These are phyloP conservation scores for Pyrenochaeta sp. DNA, from an alignment of 2,329 filamentous ascomycete species.

Conservation along the genomic window DNA sequence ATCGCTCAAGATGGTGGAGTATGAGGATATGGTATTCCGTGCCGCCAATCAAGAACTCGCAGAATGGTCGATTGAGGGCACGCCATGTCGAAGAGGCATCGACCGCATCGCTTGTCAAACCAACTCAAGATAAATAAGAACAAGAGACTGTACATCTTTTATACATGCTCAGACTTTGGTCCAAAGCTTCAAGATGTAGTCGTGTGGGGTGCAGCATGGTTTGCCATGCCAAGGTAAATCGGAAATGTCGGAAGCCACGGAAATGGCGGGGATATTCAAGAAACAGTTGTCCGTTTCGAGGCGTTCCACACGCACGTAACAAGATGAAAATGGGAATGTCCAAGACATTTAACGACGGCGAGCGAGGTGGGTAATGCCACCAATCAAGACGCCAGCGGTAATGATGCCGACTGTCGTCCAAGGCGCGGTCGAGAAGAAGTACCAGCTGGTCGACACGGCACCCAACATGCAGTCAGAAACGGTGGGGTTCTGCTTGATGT, in stretches of 20 bases:
- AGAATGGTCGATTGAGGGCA: too few species aligned
- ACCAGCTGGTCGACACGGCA: constrained; percentile 1
- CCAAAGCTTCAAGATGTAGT: too few species aligned
- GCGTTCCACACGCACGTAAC: too few species aligned
- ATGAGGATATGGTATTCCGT: not conserved
- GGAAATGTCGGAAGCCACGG: not conserved
- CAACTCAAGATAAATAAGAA: too few species aligned
- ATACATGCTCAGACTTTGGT: too few species aligned
- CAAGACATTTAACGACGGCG: not conserved
- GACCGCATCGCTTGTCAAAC: too few species aligned
- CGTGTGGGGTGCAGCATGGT: too few species aligned
- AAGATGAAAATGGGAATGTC: not conserved
- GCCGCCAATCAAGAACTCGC: too few species aligned
- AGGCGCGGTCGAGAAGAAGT: not conserved
- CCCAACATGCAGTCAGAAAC: not conserved
- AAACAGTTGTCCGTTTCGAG: too few species aligned
- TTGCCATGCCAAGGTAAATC: not conserved
- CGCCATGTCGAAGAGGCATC: too few species aligned
- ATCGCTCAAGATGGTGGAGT: not conserved
- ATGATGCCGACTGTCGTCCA: constrained; percentile 3
- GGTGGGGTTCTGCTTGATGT: not conserved
- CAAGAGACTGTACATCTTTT: too few species aligned
- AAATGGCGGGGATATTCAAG: too few species aligned
- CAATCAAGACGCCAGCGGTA: constrained; percentile 1
- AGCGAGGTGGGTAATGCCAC: not conserved